Evolutionary conservation across 2,329 filamentous ascomycete species (phyloP).

Genomic region (Fusarium nelsonii): DNA sequence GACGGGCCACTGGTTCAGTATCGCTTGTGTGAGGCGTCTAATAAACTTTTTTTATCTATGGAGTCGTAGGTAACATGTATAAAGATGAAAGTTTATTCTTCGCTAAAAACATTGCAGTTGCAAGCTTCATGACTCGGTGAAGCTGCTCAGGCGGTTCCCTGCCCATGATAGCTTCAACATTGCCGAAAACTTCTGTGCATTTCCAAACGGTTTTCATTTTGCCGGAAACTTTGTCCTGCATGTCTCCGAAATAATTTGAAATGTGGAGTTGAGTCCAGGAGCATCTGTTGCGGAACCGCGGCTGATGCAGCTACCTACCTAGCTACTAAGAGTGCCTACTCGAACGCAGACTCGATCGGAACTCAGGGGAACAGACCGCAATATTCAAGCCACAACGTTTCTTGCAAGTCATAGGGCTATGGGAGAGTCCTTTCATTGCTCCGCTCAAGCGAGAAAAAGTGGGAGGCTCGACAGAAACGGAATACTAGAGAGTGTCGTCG

Average conservation of each 20-base stretch:
- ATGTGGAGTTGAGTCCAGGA: constrained; percentile 15
- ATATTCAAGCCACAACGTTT: constrained; percentile 1
- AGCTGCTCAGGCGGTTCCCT: neutral
- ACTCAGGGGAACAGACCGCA: constrained; percentile 5
- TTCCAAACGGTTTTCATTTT: constrained; percentile 3
- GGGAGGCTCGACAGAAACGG: constrained; percentile 5
- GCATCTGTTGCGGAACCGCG: constrained; percentile 1
- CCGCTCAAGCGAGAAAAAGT: neutral
- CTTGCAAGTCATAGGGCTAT: constrained; percentile 11
- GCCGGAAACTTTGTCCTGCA: constrained; percentile 16
- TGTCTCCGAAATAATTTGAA: constrained; percentile 8
- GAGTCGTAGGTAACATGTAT: neutral
- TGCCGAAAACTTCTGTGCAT: neutral
- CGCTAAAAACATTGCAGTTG: neutral
- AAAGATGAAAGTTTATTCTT: neutral
- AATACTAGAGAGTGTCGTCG: constrained; percentile 9
- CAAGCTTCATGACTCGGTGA: constrained; percentile 5
- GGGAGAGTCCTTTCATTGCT: constrained; percentile 1
- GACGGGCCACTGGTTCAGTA: neutral
- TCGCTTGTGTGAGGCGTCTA: neutral
- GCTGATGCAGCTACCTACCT: neutral
- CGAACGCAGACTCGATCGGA: constrained; percentile 2
- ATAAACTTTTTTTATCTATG: neutral
- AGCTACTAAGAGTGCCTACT: neutral
- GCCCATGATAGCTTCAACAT: neutral